Base-by-base conservation (phyloP, 2,329 filamentous ascomycete genomes). In the Trichophyton simii region DNA sequence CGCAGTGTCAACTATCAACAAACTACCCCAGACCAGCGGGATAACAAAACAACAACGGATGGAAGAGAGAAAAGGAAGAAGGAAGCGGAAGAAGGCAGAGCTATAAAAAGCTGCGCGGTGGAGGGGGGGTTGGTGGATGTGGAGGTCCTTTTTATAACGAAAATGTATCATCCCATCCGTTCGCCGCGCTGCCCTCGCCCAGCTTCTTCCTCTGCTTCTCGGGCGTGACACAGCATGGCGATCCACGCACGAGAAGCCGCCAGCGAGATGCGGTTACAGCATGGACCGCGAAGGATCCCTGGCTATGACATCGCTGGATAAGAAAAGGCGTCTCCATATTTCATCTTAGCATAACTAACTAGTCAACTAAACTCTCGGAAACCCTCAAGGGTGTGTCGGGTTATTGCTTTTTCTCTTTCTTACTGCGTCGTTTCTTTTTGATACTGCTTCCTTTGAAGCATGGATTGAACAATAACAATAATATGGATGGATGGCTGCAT, bases 141-240 rank as follows among this genome's bases (percentile, higher is more conserved):
- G 46, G 59, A 57, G 59, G 50, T 38, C 20, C 36, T 41, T 31
- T 60, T 38, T 55, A 28, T 38, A 46, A n/a, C 41, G 18, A 9
- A 31, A 31, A 20, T 44, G 41, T 44, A 44, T 18, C 41, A 44
- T n/a, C 41, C 13, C 41, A 7, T 44, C 41, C 41, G 34, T 38
- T 38, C 34, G 34, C 34, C 34, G 34, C 34, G 34, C 34, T 38
- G 34, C 9, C 9, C 11, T 38, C 15, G 41, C 25, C 15, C 22
- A 18, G 7, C 22, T 22, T 25, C 31, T 48, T 11, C 22, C n/a
- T 36, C 28, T 38, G 34, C 34, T 38, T n/a, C 28, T 36, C 52
- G 52, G 52, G 52, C 52, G 52, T 55, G 31, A 55, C 52, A 55
- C 52, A 20, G 20, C 52, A 55, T 55, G 52, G n/a, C 25, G 52